Percentiles rank a stretch among this genome's conserved stretches.
Evolutionary conservation across 352 stramenopile species (phyloP).

Genomic region (Globisporangium okanoganense): DNA sequence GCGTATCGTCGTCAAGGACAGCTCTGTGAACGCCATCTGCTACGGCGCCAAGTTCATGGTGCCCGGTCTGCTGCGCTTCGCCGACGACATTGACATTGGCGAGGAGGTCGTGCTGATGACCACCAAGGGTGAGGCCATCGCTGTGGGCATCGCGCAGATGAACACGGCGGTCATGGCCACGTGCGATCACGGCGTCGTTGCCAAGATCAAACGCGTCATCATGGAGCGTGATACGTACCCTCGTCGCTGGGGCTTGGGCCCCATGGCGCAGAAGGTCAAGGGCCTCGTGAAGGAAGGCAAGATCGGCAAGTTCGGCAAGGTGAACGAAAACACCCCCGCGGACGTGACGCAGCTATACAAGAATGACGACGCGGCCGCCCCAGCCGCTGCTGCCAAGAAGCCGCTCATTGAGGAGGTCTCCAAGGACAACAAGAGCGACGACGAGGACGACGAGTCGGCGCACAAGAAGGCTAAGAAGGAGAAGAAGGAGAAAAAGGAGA

Average conservation of each 20-base stretch:
- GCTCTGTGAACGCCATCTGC: constrained; percentile 99
- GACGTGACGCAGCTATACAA: constrained; percentile 77
- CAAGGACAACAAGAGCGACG: constrained; percentile 23
- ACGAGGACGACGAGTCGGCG: constrained; percentile 37
- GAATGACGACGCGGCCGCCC: constrained; percentile 28
- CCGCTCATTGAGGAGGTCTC: constrained; percentile 61
- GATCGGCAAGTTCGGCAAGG: constrained; percentile 89
- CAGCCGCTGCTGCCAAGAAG: constrained; percentile 29
- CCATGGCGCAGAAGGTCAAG: constrained; percentile 99
- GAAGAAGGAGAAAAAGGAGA: constrained; percentile 80
- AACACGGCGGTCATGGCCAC: constrained; percentile 99
- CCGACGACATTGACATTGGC: constrained; percentile 98
- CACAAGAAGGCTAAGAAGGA: constrained; percentile 67
- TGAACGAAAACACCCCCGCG: constrained; percentile 81
- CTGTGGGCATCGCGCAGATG: constrained; percentile 99
- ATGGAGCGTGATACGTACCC: constrained; percentile 99
- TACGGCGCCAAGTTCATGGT: constrained; percentile 99
- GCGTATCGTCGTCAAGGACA: constrained; percentile 99
- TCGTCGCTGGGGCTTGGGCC: constrained; percentile 97
- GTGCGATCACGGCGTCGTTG: constrained; percentile 99
- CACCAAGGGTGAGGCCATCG: constrained; percentile 99
- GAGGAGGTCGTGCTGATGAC: constrained; percentile 99
- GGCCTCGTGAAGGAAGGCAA: constrained; percentile 93
- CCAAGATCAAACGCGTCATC: constrained; percentile 99
- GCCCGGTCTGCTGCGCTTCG: constrained; percentile 97